Evolutionary conservation across 108 stramenopile genomes (phyloP).

Genomic region (Pseudonitzschia delicatissima): DNA sequence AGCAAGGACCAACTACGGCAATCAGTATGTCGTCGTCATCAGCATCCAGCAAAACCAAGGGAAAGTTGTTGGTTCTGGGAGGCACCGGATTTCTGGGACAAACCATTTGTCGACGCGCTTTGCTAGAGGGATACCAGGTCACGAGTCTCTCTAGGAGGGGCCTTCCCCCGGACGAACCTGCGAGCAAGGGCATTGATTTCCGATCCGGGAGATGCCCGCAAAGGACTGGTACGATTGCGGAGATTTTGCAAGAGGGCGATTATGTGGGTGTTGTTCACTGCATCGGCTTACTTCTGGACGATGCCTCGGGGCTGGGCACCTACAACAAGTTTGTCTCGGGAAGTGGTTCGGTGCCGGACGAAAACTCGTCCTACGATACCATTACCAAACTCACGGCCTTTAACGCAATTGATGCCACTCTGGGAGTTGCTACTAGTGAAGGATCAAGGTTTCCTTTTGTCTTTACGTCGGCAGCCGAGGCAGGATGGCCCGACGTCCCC

Average conservation of each 20-base stretch:
- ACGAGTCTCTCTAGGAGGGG: slow-evolving; percentile 49
- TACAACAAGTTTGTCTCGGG: slow-evolving; percentile 73
- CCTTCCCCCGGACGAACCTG: slow-evolving; percentile 14
- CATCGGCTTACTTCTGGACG: slow-evolving; percentile 75
- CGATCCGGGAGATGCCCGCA: slow-evolving; percentile 42
- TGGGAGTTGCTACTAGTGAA: background rate
- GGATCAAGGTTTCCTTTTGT: slow-evolving; percentile 50
- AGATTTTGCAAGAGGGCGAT: slow-evolving; percentile 38
- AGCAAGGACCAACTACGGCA: background rate
- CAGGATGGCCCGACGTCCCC: slow-evolving; percentile 80
- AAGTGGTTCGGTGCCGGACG: slow-evolving; percentile 65
- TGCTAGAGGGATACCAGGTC: slow-evolving; percentile 41
- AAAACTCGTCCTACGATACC: slow-evolving; percentile 72
- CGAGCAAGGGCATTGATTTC: slow-evolving; percentile 30
- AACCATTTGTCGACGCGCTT: slow-evolving; percentile 38
- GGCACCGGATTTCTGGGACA: slow-evolving; percentile 54
- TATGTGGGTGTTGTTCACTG: slow-evolving; percentile 42
- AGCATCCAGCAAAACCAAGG: slow-evolving; percentile 5
- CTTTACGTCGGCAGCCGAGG: slow-evolving; percentile 82
- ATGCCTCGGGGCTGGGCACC: slow-evolving; percentile 59
- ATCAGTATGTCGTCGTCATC: background rate
- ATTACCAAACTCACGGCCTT: slow-evolving; percentile 77
- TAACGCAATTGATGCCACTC: slow-evolving; percentile 62
- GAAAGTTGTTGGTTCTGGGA: slow-evolving; percentile 22
- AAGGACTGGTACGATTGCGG: slow-evolving; percentile 29